Evolutionary conservation across 192 early-diverging fungal genomes (phyloP).

Genomic region (Coemansia sp.): DNA sequence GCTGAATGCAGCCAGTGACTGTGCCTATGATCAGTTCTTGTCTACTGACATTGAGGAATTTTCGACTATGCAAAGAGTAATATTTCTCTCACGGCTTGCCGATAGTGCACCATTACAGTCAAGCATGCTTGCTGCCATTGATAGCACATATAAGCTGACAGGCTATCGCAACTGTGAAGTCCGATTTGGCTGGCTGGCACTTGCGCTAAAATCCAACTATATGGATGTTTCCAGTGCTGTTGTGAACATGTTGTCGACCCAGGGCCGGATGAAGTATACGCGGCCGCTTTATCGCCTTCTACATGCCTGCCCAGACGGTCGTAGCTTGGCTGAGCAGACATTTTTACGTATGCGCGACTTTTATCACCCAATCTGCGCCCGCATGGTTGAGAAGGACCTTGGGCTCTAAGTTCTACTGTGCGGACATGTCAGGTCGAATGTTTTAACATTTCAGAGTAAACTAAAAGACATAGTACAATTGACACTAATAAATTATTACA

Average conservation of each 20-base stretch:
- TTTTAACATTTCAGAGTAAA: too few species aligned
- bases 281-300: conserved; percentile 79
- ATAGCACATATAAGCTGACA: conserved; percentile 71
- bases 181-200: conserved; percentile 79
- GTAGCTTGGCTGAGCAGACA: conserved; percentile 72
- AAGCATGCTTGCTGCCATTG: conserved; percentile 63
- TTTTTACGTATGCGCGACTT: conserved; percentile 74
- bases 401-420: conserved; percentile 31
- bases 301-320: conserved; percentile 68
- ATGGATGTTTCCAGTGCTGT: conserved; percentile 75
- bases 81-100: conserved; percentile 78
- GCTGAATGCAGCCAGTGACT: conserved; percentile 59
- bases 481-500: background rate
- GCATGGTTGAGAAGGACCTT: conserved; percentile 88
- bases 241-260: conserved; percentile 75
- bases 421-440: background rate
- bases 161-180: conserved; percentile 80
- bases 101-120: conserved; percentile 65
- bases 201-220: conserved; percentile 78
- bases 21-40: conserved; percentile 59
- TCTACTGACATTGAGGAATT: conserved; percentile 66
- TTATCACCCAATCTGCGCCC: conserved; percentile 93
- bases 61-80: conserved; percentile 75
- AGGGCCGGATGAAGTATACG: conserved; percentile 94
- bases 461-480: background rate